Evolutionary conservation across 768 basidiomycete species (phyloP).

Genomic region (Daedalea quercina): DNA sequence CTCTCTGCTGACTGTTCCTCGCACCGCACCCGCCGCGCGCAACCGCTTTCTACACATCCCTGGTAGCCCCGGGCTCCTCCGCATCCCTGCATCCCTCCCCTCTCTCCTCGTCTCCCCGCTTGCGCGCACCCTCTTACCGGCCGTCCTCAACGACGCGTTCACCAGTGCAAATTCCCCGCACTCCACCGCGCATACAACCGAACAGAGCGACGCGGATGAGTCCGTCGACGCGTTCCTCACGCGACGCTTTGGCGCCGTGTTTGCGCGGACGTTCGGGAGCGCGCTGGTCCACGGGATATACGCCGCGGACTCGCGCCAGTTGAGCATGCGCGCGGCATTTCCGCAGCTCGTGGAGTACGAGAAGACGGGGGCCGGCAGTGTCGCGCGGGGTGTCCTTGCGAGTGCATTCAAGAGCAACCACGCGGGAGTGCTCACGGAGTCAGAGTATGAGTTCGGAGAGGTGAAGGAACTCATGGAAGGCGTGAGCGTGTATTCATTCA

Average conservation of each 20-base stretch:
- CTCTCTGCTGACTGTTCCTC: conserved; percentile 60
- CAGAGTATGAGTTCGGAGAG: conserved; percentile 43
- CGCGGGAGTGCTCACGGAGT: not conserved
- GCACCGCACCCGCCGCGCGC: conserved; percentile 63
- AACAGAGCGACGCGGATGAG: conserved; percentile 49
- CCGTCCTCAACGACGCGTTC: conserved; percentile 56
- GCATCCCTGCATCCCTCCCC: conserved; percentile 36
- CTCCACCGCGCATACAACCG: no score
- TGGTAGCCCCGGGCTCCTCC: conserved; percentile 41
- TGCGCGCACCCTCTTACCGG: conserved; percentile 40
- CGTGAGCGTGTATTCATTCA: conserved; percentile 79
- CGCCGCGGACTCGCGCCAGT: conserved; percentile 69
- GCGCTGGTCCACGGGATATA: conserved; percentile 92
- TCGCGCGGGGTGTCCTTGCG: conserved; percentile 52
- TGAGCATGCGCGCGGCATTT: conserved; percentile 77
- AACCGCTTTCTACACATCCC: conserved; percentile 69
- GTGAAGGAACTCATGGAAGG: conserved; percentile 41
- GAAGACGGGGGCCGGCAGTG: conserved; percentile 59
- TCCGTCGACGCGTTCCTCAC: conserved; percentile 73
- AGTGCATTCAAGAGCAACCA: not conserved
- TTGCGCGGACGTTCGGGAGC: conserved; percentile 68
- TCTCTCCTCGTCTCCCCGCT: conserved; percentile 32
- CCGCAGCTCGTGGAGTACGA: conserved; percentile 68
- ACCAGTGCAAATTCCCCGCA: conserved; percentile 3
- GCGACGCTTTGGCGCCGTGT: conserved; percentile 61